Base-by-base conservation (phyloP, 2,329 filamentous ascomycete species). In the Fusarium tricinctum region DNA sequence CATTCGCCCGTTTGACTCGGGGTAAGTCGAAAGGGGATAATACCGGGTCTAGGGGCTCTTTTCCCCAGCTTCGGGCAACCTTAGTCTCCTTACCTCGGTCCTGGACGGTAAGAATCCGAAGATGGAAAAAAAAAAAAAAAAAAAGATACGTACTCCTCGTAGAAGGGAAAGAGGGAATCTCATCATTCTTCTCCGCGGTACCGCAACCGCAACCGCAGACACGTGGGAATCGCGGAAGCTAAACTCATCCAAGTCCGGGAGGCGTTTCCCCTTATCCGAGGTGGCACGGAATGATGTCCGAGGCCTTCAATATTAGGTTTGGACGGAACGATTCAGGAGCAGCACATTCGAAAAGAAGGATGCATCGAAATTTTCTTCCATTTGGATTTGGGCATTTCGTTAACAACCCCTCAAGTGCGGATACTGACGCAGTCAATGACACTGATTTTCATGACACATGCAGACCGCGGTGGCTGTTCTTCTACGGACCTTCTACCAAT, bases 181-280 rank as follows among this genome's bases (percentile, higher is more conserved):
- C 30, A 30, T 30, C 28, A n/a, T 30, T 30, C 28, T 30, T 13
- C 28, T 30, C 12, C 28, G 28, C 28, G 28, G 28, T 30, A 43
- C n/a, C 52, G 44, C 58, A 45, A 43, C 22, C 52, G 44, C 58
- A 45, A 56, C 28, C 42, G 40, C 47, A 61, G 38, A 65, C 65
- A 66, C 66, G 66, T 68, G 66, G 65, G 45, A 68, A 69, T 49
- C 33, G 46, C 60, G 66, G 65, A 68, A 60, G 60, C 66, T 57
- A 68, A 52, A 19, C 32, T 35, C 13, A n/a, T 32, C 28, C 22
- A 40, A 20, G 30, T n/a, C 26, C 52, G 39, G 43, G 59, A 49
- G 53, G 38, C 48, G 48, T 52, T 39, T 19, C 33, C 51, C 47
- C 32, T 53, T 28, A 51, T 35, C 62, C 60, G 61, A 65, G 60